Percentiles rank a stretch among this genome's conserved stretches.
Conservation (phyloP, 2,329 filamentous ascomycete species). For the Fusarium sp. region DNA sequence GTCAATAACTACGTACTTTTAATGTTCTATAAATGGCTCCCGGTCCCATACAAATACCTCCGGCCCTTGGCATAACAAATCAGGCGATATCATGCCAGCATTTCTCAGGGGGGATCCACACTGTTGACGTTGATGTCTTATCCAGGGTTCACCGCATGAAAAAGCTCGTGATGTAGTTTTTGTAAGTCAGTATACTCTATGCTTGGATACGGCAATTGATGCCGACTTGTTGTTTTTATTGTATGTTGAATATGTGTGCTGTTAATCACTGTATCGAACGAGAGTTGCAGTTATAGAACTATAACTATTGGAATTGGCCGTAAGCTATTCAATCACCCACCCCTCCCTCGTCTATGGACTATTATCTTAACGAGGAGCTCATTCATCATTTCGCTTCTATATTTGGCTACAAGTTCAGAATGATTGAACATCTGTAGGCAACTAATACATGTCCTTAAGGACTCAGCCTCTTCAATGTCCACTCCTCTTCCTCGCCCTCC, state of each 20-base stretch:
- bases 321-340: neutral
- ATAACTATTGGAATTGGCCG: neutral
- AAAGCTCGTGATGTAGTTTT: constrained; percentile 3
- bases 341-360: neutral
- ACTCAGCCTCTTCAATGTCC: constrained; percentile 79
- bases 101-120: constrained; percentile 13
- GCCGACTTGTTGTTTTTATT: neutral
- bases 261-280: neutral
- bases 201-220: neutral
- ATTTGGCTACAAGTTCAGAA: neutral
- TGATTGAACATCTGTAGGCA: neutral
- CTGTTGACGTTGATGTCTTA: neutral
- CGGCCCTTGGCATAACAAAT: constrained; percentile 15
- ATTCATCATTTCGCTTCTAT: neutral
- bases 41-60: neutral
- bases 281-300: neutral
- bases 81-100: constrained; percentile 17
- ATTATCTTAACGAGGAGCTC: neutral
- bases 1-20: constrained; percentile 35
- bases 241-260: neutral
- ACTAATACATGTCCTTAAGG: constrained; percentile 52
- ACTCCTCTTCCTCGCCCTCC: constrained; percentile 57
- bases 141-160: constrained; percentile 4
- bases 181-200: neutral
- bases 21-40: constrained; percentile 30